Base-by-base conservation (phyloP, 345 rosid species). In the Arabis hirsuta region DNA sequence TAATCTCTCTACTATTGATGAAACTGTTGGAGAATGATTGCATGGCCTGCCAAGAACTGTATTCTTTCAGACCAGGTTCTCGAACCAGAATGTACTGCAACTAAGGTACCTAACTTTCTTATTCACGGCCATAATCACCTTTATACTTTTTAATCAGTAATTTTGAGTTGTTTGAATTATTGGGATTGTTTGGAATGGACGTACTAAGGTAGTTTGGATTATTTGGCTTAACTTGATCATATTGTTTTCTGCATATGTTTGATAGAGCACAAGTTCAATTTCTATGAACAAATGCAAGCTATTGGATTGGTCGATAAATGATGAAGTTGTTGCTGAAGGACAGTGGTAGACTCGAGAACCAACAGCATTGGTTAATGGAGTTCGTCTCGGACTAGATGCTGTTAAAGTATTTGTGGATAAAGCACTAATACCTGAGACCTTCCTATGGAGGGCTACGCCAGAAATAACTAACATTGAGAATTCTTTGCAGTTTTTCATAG, bases 11-110 rank as follows among this genome's bases (percentile, higher is more conserved):
- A 63, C 9, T 3, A 5, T 63, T 16, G 31, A 63, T 1, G 11
- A 63, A 1, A 44, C 44, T 6, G 55, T 63, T 6, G 43, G 68
- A 0, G 4, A 63, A 32, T 63, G 31, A 47, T 63, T 19, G 68
- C 44, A 16, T 45, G 54, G 55, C 42, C 27, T 2, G 10, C 20
- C 6, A 11, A 2, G 5, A 31, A 62, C 2, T 62, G 14, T 31
- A 9, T 62, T 13, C 2, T 27, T 19, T 4, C 7, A 12, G 34
- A 46, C 13, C 0, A 44, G 1, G 13, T 2, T 8, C 12, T 61
- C 0, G 0, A 26, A 1, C 4, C 3, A 8, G 41, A 62, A 7
- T 46, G 44, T 9, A 44, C 5, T 44, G 2, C 14, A 8, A 22
- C 32, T 4, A 4, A 1, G 22, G n/a, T 43, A 27, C 32, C 4